A percentile compares a stretch with the other conserved stretches of the same genome.
Evolutionary conservation across 139 green algal species (phyloP).

Genomic region (Closterium sp.): DNA sequence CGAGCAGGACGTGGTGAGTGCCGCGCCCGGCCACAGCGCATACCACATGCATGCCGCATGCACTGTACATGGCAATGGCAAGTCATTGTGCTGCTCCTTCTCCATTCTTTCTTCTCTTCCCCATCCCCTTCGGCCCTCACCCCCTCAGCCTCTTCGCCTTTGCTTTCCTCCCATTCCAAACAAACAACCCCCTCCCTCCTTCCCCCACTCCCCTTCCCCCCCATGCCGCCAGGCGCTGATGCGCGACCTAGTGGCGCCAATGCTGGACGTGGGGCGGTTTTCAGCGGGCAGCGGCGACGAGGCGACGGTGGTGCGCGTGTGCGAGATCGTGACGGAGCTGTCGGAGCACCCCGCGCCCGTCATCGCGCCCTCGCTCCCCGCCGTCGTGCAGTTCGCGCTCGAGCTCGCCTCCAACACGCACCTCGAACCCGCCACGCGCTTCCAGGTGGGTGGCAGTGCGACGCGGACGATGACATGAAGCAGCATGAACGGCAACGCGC

Average conservation of each 20-base stretch:
- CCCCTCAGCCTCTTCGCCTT: not conserved
- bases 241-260: conserved; percentile 32
- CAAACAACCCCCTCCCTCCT: not conserved
- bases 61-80: not conserved
- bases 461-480: no score
- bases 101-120: not conserved
- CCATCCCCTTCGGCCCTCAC: not conserved
- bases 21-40: not conserved
- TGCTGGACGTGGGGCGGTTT: conserved; percentile 33
- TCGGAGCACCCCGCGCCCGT: conserved; percentile 59
- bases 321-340: conserved; percentile 65
- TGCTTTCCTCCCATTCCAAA: not conserved
- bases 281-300: conserved; percentile 27
- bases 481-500: no score
- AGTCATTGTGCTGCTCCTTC: not conserved
- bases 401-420: conserved; percentile 48
- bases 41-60: no score
- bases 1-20: conserved; percentile 50
- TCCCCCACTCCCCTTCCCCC: not conserved
- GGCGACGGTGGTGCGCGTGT: conserved; percentile 52
- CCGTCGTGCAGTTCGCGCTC: conserved; percentile 59
- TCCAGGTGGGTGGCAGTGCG: conserved; percentile 58
- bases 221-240: not conserved
- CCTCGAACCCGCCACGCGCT: conserved; percentile 59
- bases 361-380: conserved; percentile 56